phyloP scores from a whole-genome alignment of 2,329 filamentous ascomycete species.

The Colletotrichum shisoi region DNA sequence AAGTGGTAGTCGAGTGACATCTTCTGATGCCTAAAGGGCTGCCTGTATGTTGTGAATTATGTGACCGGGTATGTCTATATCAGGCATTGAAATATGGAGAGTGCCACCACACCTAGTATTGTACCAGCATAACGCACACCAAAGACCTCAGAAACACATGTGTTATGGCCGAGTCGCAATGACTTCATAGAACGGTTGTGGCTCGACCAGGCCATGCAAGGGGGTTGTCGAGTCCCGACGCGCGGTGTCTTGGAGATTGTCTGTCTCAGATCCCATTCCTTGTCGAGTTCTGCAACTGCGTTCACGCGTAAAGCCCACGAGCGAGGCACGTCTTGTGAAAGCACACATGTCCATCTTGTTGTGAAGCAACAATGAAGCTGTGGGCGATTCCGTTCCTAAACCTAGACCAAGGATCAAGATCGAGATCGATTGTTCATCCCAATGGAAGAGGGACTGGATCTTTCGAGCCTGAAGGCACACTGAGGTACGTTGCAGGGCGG shows the following conservation, averaged over 20 bases:
- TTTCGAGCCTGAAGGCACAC: neutral
- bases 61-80: neutral
- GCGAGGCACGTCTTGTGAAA: slow-evolving; percentile 1
- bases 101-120: too few species aligned
- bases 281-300: too few species aligned
- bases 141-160: neutral
- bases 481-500: too few species aligned
- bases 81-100: too few species aligned
- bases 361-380: neutral
- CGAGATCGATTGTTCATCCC: slow-evolving; percentile 6
- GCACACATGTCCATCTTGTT: neutral
- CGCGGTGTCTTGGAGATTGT: slow-evolving; percentile 20
- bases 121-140: neutral
- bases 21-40: neutral
- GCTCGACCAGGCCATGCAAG: slow-evolving; percentile 1
- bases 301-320: neutral
- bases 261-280: slow-evolving; percentile 21
- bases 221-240: slow-evolving; percentile 16
- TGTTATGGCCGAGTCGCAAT: neutral
- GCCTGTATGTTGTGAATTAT: neutral
- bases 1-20: neutral
- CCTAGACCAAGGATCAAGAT: neutral
- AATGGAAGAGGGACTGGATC: neutral
- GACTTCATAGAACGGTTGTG: neutral
- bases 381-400: neutral